These are phyloP conservation scores for Aschersonia sp. DNA, from an alignment of 2,329 filamentous ascomycete species.

Conservation along the genomic window DNA sequence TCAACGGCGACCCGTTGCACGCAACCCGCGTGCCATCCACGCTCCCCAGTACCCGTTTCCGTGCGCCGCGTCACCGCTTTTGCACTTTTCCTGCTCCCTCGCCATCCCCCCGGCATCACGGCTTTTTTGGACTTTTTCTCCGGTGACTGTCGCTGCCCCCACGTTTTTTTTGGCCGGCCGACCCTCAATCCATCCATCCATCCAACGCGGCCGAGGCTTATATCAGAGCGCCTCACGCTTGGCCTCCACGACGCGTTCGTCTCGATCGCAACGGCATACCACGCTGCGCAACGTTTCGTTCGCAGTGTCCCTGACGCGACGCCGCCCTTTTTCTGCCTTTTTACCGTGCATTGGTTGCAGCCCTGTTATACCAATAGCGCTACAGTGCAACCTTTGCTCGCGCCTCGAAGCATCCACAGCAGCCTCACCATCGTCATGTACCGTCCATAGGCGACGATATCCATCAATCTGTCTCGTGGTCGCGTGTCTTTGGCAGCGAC, in stretches of 20 bases:
- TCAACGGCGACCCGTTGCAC: slow-evolving; percentile 37
- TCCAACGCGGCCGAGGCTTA: slow-evolving; percentile 4
- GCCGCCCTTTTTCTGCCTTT: neutral
- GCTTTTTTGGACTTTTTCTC: neutral
- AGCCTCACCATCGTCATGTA: slow-evolving; percentile 22
- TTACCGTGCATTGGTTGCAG: neutral
- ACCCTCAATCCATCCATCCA: neutral
- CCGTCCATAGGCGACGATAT: slow-evolving; percentile 14
- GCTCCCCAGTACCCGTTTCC: slow-evolving; percentile 24
- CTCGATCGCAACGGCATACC: slow-evolving; percentile 7
- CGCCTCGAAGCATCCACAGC: slow-evolving; percentile 1
- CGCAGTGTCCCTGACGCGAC: slow-evolving; percentile 12
- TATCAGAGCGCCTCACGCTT: slow-evolving; percentile 8
- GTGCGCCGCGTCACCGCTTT: slow-evolving; percentile 25
- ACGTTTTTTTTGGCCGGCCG: slow-evolving; percentile 5
- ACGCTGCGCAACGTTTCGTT: slow-evolving; percentile 6
- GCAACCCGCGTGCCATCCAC: slow-evolving; percentile 35
- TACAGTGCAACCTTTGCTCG: neutral
- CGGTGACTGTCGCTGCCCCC: slow-evolving; percentile 3
- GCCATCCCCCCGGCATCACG: slow-evolving; percentile 4
- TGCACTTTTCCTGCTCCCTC: slow-evolving; percentile 25
- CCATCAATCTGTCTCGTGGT: slow-evolving; percentile 10
- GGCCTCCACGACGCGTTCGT: slow-evolving; percentile 14
- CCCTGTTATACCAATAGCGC: neutral
- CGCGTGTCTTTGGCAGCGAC: slow-evolving; percentile 8